phyloP scores from a whole-genome alignment of 2,329 filamentous ascomycete genomes.

The Aquanectria penicillioides region DNA sequence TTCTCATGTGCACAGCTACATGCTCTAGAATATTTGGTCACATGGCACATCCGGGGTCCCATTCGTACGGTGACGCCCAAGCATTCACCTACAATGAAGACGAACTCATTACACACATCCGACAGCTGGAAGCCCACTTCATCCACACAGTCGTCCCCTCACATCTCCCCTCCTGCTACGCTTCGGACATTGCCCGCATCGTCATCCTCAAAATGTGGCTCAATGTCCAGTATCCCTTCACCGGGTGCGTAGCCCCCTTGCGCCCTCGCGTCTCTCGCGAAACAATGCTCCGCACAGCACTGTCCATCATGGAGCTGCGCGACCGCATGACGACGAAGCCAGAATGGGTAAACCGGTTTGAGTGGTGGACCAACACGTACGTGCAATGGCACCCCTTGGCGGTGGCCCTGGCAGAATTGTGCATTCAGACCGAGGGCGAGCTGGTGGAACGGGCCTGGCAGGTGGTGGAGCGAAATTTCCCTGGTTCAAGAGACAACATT shows the following conservation, averaged over 20 bases:
- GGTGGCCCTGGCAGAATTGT: slow-evolving; percentile 63
- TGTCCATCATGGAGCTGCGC: slow-evolving; percentile 57
- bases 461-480: slow-evolving; percentile 57
- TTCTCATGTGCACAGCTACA: slow-evolving; percentile 51
- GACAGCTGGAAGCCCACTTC: slow-evolving; percentile 52
- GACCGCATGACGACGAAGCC: slow-evolving; percentile 44
- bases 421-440: slow-evolving; percentile 56
- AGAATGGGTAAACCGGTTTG: slow-evolving; percentile 50
- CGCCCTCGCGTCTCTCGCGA: slow-evolving; percentile 50
- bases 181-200: slow-evolving; percentile 52
- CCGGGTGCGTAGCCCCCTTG: slow-evolving; percentile 41
- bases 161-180: slow-evolving; percentile 49
- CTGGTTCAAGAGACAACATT: slow-evolving; percentile 54
- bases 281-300: slow-evolving; percentile 57
- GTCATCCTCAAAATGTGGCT: slow-evolving; percentile 60
- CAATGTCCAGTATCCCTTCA: slow-evolving; percentile 56
- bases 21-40: slow-evolving; percentile 54
- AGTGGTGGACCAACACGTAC: slow-evolving; percentile 61
- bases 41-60: slow-evolving; percentile 48
- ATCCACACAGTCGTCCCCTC: slow-evolving; percentile 47
- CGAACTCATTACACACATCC: slow-evolving; percentile 52
- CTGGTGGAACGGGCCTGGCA: slow-evolving; percentile 61
- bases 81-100: slow-evolving; percentile 46
- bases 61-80: slow-evolving; percentile 28
- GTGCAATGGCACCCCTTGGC: slow-evolving; percentile 66